These are phyloP conservation scores for Mediolabrus comicus DNA, from an alignment of 108 stramenopile species.

Conservation along the genomic window DNA sequence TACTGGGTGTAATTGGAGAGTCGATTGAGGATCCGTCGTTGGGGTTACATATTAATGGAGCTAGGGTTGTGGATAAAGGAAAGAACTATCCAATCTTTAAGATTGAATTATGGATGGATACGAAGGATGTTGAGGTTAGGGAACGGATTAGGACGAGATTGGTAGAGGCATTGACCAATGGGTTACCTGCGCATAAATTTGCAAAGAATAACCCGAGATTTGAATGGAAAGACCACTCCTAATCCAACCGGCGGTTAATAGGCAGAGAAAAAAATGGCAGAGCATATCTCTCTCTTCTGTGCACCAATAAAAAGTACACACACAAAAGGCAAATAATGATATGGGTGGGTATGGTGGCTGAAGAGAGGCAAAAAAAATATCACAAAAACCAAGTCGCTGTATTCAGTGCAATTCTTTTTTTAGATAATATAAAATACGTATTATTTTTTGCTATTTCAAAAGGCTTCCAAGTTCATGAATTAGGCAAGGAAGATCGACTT, in stretches of 20 bases:
- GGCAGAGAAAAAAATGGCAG: too few relatives aligned
- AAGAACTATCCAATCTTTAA: constrained; percentile 72
- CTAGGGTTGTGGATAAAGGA: constrained; percentile 89
- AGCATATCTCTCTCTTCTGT: neutral
- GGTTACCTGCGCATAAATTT: constrained; percentile 43
- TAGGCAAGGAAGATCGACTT: too few relatives aligned
- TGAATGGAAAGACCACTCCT: constrained; percentile 85
- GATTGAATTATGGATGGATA: constrained; percentile 87
- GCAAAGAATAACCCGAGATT: constrained; percentile 73
- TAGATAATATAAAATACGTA: neutral
- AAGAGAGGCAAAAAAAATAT: neutral
- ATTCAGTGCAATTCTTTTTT: neutral
- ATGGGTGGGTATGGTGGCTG: neutral
- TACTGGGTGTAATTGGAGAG: constrained; percentile 86
- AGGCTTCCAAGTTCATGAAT: neutral
- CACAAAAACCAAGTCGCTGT: neutral
- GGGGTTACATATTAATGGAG: constrained; percentile 80
- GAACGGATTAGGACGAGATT: constrained; percentile 60
- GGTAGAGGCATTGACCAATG: constrained; percentile 66
- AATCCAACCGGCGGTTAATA: neutral
- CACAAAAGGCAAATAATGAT: too few relatives aligned
- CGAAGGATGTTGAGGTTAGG: constrained; percentile 58
- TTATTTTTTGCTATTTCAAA: too few relatives aligned
- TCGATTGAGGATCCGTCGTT: constrained; percentile 77
- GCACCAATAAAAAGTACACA: neutral